phyloP scores from a whole-genome alignment of 2,329 filamentous ascomycete species.

The Calonectria multiphialidica region DNA sequence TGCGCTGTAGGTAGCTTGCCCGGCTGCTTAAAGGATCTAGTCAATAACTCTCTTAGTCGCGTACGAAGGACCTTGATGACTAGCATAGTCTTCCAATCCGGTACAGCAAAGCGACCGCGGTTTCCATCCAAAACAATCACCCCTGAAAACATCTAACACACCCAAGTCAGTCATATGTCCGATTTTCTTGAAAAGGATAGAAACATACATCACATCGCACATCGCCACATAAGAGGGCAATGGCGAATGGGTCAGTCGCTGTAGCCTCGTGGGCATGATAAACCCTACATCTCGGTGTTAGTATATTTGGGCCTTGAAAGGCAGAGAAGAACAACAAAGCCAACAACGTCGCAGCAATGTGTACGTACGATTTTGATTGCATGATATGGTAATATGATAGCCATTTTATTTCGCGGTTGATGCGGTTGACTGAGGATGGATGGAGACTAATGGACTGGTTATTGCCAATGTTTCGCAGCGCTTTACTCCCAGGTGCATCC shows the following conservation, averaged over 20 bases:
- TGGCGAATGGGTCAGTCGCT: constrained; percentile 82
- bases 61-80: constrained; percentile 85
- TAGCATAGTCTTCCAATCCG: constrained; percentile 91
- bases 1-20: constrained; percentile 73
- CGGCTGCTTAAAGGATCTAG: constrained; percentile 76
- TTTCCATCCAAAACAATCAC: constrained; percentile 91
- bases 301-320: constrained; percentile 17
- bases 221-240: constrained; percentile 89
- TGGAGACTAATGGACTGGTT: constrained; percentile 92
- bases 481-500: constrained; percentile 77
- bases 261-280: constrained; percentile 94
- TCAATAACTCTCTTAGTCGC: constrained; percentile 81
- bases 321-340: not conserved
- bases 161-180: not conserved
- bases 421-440: constrained; percentile 90
- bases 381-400: constrained; percentile 98
- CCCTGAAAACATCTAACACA: constrained; percentile 80
- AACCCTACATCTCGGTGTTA: constrained; percentile 61
- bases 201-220: constrained; percentile 81
- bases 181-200: not conserved
- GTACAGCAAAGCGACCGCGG: constrained; percentile 83
- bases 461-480: constrained; percentile 91
- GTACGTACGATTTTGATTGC: constrained; percentile 82
- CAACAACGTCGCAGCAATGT: not conserved
- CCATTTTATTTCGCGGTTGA: constrained; percentile 76